phyloP scores from a whole-genome alignment of 2,329 filamentous ascomycete species.

The Talaromyces rugulosus region DNA sequence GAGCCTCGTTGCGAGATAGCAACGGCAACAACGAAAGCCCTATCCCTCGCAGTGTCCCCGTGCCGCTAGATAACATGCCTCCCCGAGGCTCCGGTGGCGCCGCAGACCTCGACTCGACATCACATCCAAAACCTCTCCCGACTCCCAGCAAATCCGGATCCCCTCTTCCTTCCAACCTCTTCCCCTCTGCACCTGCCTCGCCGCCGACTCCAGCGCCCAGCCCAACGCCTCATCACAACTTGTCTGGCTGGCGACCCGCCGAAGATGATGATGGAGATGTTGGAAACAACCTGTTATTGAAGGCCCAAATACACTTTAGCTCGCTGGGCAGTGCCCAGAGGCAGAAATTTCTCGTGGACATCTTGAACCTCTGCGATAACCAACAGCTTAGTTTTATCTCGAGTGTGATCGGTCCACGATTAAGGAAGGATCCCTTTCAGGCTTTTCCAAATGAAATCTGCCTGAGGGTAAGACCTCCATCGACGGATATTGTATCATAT shows the following conservation, averaged over 20 bases:
- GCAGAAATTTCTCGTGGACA: conserved; percentile 76
- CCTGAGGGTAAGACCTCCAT: conserved; percentile 61
- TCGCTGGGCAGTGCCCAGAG: conserved; percentile 71
- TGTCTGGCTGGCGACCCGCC: conserved; percentile 45
- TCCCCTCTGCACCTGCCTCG: conserved; percentile 61
- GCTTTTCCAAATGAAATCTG: conserved; percentile 90
- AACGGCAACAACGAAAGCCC: conserved; percentile 26
- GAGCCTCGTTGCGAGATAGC: conserved; percentile 24
- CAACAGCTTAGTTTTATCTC: conserved; percentile 94
- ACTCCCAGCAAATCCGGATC: conserved; percentile 50
- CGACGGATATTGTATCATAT: neutral
- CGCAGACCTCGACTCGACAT: conserved; percentile 23
- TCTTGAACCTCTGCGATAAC: conserved; percentile 91
- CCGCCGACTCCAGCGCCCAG: conserved; percentile 65
- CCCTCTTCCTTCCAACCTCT: conserved; percentile 55
- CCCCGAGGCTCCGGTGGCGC: conserved; percentile 25
- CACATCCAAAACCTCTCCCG: conserved; percentile 37
- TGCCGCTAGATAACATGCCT: conserved; percentile 25
- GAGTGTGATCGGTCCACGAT: conserved; percentile 85
- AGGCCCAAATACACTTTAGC: conserved; percentile 75
- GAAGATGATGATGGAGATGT: conserved; percentile 48
- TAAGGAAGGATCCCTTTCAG: conserved; percentile 95
- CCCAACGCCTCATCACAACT: conserved; percentile 59
- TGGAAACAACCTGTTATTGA: conserved; percentile 76
- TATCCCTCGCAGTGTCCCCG: conserved; percentile 23